These are phyloP conservation scores for Oryza rufipogon DNA, from an alignment of 176 grass and related monocot species.

Conservation along the genomic window DNA sequence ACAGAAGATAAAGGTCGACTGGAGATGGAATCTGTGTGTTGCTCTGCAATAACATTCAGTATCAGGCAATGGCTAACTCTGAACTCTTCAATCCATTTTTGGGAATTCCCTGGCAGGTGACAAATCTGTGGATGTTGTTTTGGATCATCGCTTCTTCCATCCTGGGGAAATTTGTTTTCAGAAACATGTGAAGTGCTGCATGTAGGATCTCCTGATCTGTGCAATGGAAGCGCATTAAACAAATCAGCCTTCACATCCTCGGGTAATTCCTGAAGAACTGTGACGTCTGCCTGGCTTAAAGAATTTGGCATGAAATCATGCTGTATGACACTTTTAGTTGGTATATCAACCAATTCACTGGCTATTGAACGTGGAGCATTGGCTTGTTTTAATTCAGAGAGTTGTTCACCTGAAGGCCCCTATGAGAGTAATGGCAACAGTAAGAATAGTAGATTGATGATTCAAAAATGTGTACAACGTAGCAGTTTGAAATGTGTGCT, in stretches of 20 bases:
- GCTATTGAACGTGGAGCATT: constrained; percentile 57
- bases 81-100: constrained; percentile 66
- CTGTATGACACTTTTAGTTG: constrained; percentile 16
- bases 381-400: constrained; percentile 44
- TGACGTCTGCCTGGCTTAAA: constrained; percentile 71
- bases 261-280: constrained; percentile 72
- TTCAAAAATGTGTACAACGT: constrained; percentile 32
- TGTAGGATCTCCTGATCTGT: constrained; percentile 53
- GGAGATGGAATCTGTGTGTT: constrained; percentile 38
- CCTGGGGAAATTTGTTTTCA: constrained; percentile 34
- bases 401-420: constrained; percentile 25
- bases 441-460: constrained; percentile 15
- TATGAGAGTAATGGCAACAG: constrained; percentile 34
- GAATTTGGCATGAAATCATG: constrained; percentile 75
- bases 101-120: constrained; percentile 45
- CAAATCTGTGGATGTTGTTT: constrained; percentile 21
- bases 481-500: constrained; percentile 20
- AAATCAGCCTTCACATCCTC: constrained; percentile 73
- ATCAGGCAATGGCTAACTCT: constrained; percentile 55
- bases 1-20: constrained; percentile 51
- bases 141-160: constrained; percentile 37
- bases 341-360: constrained; percentile 35
- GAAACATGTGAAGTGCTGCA: constrained; percentile 30
- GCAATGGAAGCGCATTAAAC: constrained; percentile 56
- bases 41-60: constrained; percentile 56